Conservation (phyloP, 176 grass and related monocot species). For the Sorghum bicolor region Sorghum_bicolor_NCBIv3 NC_012870.2:6074501-6075000, state of each 20-base stretch:
- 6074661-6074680: neutral
- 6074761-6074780: neutral
- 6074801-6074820: neutral
- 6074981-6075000: neutral
- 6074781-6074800: neutral
- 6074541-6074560: neutral
- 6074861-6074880: neutral
- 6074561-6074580: neutral
- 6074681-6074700: neutral
- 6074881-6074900: neutral
- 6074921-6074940: neutral
- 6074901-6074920: neutral
- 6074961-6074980: neutral
- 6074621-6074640: neutral
- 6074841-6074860: neutral
- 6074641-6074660: neutral
- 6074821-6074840: neutral
- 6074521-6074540: too few species aligned
- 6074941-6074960: neutral
- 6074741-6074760: neutral
- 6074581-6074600: neutral
- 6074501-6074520: neutral
- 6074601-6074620: neutral
- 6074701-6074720: neutral
- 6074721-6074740: neutral